Percentiles rank a stretch among this genome's conserved stretches.
These are phyloP conservation scores for Pseudocercospora cruenta DNA, from an alignment of 2,329 filamentous ascomycete species.

Conservation along the genomic window DNA sequence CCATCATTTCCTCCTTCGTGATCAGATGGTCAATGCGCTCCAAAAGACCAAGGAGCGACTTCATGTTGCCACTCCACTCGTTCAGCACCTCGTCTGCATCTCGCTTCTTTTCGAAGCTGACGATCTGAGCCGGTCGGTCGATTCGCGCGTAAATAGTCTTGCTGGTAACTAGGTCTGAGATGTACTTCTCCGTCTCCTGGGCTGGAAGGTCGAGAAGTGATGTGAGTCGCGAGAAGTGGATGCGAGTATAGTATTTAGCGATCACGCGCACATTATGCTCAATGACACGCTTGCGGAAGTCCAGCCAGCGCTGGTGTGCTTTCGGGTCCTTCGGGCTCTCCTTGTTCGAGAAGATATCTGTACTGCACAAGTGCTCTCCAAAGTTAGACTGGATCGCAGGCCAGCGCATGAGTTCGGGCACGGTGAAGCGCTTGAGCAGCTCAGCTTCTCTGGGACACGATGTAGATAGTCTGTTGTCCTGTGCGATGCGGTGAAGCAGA, in stretches of 20 bases:
- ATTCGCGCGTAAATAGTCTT: conserved; percentile 99
- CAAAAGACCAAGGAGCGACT: conserved; percentile 80
- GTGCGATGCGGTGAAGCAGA: conserved; percentile 87
- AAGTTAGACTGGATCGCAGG: conserved; percentile 88
- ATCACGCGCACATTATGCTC: conserved; percentile 98
- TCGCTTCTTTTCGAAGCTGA: conserved; percentile 91
- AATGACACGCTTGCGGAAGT: conserved; percentile 95
- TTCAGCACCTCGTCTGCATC: conserved; percentile 96
- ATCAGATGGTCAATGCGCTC: conserved; percentile 97
- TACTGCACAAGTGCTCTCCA: conserved; percentile 81
- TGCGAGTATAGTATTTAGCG: conserved; percentile 98
- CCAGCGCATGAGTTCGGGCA: conserved; percentile 98
- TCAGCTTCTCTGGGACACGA: conserved; percentile 70
- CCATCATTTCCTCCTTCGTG: conserved; percentile 99
- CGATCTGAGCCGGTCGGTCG: conserved; percentile 86
- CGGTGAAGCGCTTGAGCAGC: conserved; percentile 90
- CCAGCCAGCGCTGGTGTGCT: conserved; percentile 84
- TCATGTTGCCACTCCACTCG: conserved; percentile 99
- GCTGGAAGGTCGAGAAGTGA: conserved; percentile 88
- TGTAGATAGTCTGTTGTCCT: conserved; percentile 71
- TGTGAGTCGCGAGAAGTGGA: conserved; percentile 87
- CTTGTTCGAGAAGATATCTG: conserved; percentile 79
- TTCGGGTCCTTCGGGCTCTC: conserved; percentile 70
- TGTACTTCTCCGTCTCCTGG: conserved; percentile 98
- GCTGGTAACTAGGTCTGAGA: conserved; percentile 92